Percentiles rank a stretch among this genome's conserved stretches.
These are phyloP conservation scores for Candida smagusa DNA, from an alignment of 1,139 yeast species.

Conservation along the genomic window DNA sequence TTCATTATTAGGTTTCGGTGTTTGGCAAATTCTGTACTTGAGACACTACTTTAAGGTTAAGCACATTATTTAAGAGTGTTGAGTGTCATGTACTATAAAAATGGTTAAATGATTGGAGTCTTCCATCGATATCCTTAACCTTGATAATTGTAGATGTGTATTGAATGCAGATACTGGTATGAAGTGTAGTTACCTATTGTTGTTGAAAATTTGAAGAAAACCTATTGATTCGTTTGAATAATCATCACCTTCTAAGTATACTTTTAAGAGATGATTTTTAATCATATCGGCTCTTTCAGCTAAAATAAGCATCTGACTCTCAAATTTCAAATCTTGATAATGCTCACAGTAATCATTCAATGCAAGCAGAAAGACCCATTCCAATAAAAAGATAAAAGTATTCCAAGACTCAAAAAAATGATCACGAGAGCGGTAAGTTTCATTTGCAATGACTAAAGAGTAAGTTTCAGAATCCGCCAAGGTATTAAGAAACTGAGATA, in stretches of 20 bases:
- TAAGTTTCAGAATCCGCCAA: constrained; percentile 15
- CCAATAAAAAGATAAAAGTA: constrained; percentile 20
- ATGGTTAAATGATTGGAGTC: too few species aligned
- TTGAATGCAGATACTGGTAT: too few species aligned
- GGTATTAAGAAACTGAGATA: constrained; percentile 6
- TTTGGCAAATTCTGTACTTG: constrained; percentile 88
- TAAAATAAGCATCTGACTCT: too few species aligned
- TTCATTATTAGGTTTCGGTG: constrained; percentile 74
- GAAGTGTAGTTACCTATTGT: too few species aligned
- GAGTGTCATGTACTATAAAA: background rate
- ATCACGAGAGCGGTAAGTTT: constrained; percentile 14
- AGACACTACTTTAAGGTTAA: constrained; percentile 92
- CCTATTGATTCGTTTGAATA: too few species aligned
- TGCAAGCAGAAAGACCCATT: constrained; percentile 17
- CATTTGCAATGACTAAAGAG: constrained; percentile 19
- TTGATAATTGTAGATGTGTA: too few species aligned
- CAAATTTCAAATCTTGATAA: too few species aligned
- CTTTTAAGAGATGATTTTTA: too few species aligned
- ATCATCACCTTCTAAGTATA: too few species aligned
- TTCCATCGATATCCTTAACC: too few species aligned
- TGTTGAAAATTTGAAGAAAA: too few species aligned
- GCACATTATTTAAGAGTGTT: constrained; percentile 65
- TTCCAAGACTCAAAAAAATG: constrained; percentile 23
- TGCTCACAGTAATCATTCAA: constrained; percentile 7
- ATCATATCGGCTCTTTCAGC: too few species aligned